Evolutionary conservation across 345 rosid species (phyloP).

Genomic region (Rhizophora apiculata): DNA sequence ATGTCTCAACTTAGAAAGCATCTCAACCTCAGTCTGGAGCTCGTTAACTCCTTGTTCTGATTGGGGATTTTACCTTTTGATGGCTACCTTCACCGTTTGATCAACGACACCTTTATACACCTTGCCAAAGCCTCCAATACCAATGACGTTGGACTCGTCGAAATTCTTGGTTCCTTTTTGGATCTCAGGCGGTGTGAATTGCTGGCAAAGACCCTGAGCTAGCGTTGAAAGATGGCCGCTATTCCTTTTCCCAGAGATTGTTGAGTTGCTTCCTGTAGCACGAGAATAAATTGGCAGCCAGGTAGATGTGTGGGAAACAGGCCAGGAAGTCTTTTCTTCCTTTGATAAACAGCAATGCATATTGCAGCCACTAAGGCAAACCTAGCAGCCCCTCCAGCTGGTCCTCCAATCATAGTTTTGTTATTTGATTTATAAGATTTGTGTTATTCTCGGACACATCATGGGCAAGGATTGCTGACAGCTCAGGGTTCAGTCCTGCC

Average conservation of each 20-base stretch:
- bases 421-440: conserved; percentile 7
- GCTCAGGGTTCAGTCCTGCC: conserved; percentile 66
- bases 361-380: conserved; percentile 52
- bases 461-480: conserved; percentile 48
- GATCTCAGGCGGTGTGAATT: conserved; percentile 60
- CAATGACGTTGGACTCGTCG: conserved; percentile 62
- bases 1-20: conserved; percentile 81
- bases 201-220: conserved; percentile 67
- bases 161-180: conserved; percentile 60
- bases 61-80: conserved; percentile 69
- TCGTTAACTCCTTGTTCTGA: conserved; percentile 84
- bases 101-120: conserved; percentile 78
- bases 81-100: conserved; percentile 50
- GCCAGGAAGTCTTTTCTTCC: conserved; percentile 29
- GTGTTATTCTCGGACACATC: conserved; percentile 18
- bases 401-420: conserved; percentile 37
- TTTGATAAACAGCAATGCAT: conserved; percentile 35
- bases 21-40: conserved; percentile 77
- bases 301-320: conserved; percentile 50
- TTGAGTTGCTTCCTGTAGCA: conserved; percentile 49
- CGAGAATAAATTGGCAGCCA: conserved; percentile 68
- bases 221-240: conserved; percentile 50
- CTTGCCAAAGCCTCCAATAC: conserved; percentile 91
- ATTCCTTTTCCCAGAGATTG: conserved; percentile 35
- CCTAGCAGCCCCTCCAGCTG: conserved; percentile 56